A percentile compares a stretch with the other conserved stretches of the same genome.
phyloP scores from a whole-genome alignment of 495 filamentous ascomycete genomes.

The Xanthoparmelia taractica region DNA sequence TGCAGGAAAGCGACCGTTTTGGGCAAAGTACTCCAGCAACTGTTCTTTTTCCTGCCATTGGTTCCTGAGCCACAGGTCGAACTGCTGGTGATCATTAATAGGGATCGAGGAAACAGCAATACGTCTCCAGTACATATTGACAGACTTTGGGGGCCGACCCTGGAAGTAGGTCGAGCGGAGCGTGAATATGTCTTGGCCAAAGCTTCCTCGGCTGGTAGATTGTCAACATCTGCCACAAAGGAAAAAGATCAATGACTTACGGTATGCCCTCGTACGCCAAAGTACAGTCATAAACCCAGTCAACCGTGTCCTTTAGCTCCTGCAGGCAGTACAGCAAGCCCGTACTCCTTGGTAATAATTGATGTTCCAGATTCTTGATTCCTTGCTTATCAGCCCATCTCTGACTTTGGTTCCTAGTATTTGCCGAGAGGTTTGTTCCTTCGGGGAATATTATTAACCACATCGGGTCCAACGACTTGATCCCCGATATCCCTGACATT shows the following conservation, averaged over 20 bases:
- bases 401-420: constrained; percentile 48
- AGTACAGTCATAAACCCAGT: constrained; percentile 64
- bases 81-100: constrained; percentile 48
- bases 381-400: constrained; percentile 50
- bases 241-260: constrained; percentile 37
- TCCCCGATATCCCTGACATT: constrained; percentile 38
- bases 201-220: constrained; percentile 45
- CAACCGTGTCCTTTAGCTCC: constrained; percentile 51
- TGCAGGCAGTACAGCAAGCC: constrained; percentile 57
- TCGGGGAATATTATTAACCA: constrained; percentile 66
- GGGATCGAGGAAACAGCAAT: constrained; percentile 52
- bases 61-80: constrained; percentile 49
- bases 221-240: constrained; percentile 15
- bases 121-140: constrained; percentile 65
- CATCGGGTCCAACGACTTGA: constrained; percentile 48
- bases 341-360: constrained; percentile 54
- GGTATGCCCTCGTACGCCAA: constrained; percentile 62
- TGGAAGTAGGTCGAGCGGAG: constrained; percentile 55
- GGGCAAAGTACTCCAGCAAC: constrained; percentile 49
- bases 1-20: constrained; percentile 54
- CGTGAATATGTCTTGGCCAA: constrained; percentile 59
- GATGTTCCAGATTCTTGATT: constrained; percentile 46
- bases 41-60: constrained; percentile 60
- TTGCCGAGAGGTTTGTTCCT: constrained; percentile 56
- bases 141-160: constrained; percentile 59